Evolutionary conservation across 192 early-diverging fungal genomes (phyloP).

Genomic region (Linderina pennispora): DNA sequence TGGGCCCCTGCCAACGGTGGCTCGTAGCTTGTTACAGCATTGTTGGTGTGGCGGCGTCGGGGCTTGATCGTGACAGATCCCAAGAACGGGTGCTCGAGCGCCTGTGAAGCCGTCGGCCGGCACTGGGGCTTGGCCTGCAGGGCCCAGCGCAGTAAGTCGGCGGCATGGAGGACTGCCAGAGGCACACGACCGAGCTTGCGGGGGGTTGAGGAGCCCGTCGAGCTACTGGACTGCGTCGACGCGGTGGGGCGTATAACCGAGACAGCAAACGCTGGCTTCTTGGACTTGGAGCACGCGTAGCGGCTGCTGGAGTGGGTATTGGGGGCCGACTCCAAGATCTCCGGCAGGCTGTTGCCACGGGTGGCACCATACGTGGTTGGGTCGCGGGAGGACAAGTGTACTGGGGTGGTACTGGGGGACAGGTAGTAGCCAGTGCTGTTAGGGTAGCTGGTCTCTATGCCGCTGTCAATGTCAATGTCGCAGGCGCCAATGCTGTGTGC

Average conservation of each 20-base stretch:
- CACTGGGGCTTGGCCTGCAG: conserved; percentile 49
- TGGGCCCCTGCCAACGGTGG: too few relatives aligned
- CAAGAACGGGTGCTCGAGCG: conserved; percentile 56
- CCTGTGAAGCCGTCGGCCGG: conserved; percentile 52
- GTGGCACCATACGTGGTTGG: background rate
- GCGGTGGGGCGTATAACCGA: background rate
- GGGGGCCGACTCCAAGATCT: background rate
- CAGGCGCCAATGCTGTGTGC: background rate
- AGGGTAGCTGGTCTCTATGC: conserved; percentile 2
- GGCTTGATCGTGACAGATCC: conserved; percentile 10
- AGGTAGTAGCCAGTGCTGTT: conserved; percentile 1
- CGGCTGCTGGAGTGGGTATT: background rate
- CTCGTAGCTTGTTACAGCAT: background rate
- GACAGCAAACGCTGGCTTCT: too few relatives aligned
- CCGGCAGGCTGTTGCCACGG: background rate
- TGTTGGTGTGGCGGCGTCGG: conserved; percentile 1
- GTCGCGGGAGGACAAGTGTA: background rate
- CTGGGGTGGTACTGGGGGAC: conserved; percentile 23
- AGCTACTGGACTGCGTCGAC: background rate
- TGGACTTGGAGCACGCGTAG: background rate
- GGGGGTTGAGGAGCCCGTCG: background rate
- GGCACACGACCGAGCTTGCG: conserved; percentile 35
- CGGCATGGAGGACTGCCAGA: conserved; percentile 50
- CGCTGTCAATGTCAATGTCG: background rate
- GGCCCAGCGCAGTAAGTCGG: conserved; percentile 54